phyloP scores from a whole-genome alignment of 2,329 filamentous ascomycete species.

The Botrytis sinoallii region DNA sequence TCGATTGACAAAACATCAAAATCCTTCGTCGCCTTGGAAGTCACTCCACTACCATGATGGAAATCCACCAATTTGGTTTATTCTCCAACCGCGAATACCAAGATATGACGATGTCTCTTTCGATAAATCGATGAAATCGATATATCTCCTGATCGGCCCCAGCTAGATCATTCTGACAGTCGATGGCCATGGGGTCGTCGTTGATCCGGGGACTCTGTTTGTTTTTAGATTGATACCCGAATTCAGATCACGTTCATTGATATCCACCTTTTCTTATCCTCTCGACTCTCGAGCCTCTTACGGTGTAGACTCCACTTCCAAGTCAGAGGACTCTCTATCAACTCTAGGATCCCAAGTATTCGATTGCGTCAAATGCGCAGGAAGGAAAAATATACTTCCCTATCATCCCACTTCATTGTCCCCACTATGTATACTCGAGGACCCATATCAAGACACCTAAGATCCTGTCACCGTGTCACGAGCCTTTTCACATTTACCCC shows the following conservation, averaged over 20 bases:
- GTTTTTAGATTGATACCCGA: neutral
- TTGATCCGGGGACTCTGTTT: neutral
- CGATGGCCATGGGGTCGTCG: neutral
- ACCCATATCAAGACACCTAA: neutral
- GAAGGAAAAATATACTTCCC: neutral
- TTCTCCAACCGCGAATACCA: constrained; percentile 1
- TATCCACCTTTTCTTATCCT: neutral
- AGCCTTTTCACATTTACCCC: constrained; percentile 7
- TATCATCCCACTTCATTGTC: constrained; percentile 1
- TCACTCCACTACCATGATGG: neutral
- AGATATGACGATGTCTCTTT: neutral
- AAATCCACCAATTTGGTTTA: neutral
- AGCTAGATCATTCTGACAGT: neutral
- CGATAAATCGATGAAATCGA: neutral
- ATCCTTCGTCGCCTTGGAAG: neutral
- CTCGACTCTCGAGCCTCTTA: neutral
- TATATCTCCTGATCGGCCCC: constrained; percentile 3
- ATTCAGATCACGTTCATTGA: neutral
- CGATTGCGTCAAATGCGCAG: constrained; percentile 15
- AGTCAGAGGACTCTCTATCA: constrained; percentile 1
- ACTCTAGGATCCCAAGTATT: constrained; percentile 4
- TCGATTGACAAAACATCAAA: neutral
- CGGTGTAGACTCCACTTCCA: constrained; percentile 8
- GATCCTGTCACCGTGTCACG: neutral
- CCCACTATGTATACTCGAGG: neutral